Percentiles rank a stretch among this genome's conserved stretches.
Evolutionary conservation across 352 stramenopile genomes (phyloP).

Genomic region (Elongisporangium senticosum): DNA sequence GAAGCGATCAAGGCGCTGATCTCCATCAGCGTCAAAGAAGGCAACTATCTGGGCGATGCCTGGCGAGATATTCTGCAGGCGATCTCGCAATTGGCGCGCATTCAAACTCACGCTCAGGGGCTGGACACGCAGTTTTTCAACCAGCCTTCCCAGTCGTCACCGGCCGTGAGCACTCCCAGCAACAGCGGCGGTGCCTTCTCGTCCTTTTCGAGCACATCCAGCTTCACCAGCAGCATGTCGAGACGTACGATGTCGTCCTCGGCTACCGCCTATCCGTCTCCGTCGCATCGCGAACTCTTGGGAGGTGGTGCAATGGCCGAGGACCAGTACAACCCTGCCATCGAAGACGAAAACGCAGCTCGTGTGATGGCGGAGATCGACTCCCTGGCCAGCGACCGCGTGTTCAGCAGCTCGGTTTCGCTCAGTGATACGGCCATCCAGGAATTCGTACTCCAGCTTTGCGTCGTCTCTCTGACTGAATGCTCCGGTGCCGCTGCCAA

Average conservation of each 20-base stretch:
- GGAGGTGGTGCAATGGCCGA: slow-evolving; percentile 25
- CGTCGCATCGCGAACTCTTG: slow-evolving; percentile 44
- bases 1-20: slow-evolving; percentile 96
- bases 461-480: slow-evolving; percentile 88
- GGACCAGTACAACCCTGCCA: slow-evolving; percentile 62
- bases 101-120: slow-evolving; percentile 94
- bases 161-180: slow-evolving; percentile 21
- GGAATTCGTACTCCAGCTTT: slow-evolving; percentile 90
- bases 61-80: slow-evolving; percentile 96
- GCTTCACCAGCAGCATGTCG: slow-evolving; percentile 6
- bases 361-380: slow-evolving; percentile 84
- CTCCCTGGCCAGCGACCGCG: slow-evolving; percentile 81
- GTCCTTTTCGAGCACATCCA: slow-evolving; percentile 5
- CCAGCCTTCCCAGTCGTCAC: slow-evolving; percentile 23
- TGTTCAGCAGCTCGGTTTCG: slow-evolving; percentile 87
- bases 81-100: slow-evolving; percentile 96
- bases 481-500: slow-evolving; percentile 59
- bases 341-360: slow-evolving; percentile 82
- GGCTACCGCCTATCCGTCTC: slow-evolving; percentile 31
- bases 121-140: slow-evolving; percentile 84
- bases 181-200: slow-evolving; percentile 23
- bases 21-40: slow-evolving; percentile 95
- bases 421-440: slow-evolving; percentile 74
- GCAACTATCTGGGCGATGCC: slow-evolving; percentile 95
- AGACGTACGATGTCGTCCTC: slow-evolving; percentile 11